Evolutionary conservation across 1,139 yeast genomes (phyloP).

Genomic region (Lodderomyces elongisporus): DNA sequence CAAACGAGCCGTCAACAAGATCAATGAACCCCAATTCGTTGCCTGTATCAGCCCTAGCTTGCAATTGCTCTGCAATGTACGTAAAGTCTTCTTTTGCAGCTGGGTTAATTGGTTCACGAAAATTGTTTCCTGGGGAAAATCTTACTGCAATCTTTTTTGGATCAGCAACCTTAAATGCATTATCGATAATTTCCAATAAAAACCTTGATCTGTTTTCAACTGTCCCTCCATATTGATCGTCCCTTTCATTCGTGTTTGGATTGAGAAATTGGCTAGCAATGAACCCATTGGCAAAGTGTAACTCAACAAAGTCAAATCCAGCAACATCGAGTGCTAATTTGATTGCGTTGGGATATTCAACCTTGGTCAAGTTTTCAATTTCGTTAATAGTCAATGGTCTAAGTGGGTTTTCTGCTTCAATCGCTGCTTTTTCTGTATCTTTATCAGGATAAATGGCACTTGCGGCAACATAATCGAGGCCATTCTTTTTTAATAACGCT

Average conservation of each 20-base stretch:
- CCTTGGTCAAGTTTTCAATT: conserved; percentile 32
- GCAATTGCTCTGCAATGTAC: conserved; percentile 33
- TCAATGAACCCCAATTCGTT: conserved; percentile 46
- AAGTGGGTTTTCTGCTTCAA: conserved; percentile 30
- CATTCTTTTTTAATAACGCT: conserved; percentile 30
- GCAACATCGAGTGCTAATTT: conserved; percentile 42
- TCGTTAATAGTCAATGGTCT: conserved; percentile 39
- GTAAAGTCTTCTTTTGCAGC: conserved; percentile 28
- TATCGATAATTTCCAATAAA: conserved; percentile 52
- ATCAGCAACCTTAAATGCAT: conserved; percentile 38
- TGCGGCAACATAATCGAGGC: conserved; percentile 22
- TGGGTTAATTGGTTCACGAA: conserved; percentile 35
- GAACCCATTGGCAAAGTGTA: conserved; percentile 69
- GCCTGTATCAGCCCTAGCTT: conserved; percentile 36
- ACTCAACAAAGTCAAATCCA: conserved; percentile 69
- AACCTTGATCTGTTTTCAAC: conserved; percentile 63
- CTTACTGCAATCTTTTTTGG: conserved; percentile 45
- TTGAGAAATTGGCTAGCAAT: conserved; percentile 56
- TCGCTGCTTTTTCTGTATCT: conserved; percentile 22
- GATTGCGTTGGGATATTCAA: conserved; percentile 39
- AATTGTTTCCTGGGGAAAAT: conserved; percentile 52
- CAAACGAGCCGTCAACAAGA: conserved; percentile 41
- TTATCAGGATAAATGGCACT: conserved; percentile 22
- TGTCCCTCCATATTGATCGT: conserved; percentile 51
- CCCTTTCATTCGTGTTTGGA: conserved; percentile 45